These are phyloP conservation scores for Ustilaginoidea virens DNA, from an alignment of 2,329 filamentous ascomycete species.

Conservation along the genomic window DNA sequence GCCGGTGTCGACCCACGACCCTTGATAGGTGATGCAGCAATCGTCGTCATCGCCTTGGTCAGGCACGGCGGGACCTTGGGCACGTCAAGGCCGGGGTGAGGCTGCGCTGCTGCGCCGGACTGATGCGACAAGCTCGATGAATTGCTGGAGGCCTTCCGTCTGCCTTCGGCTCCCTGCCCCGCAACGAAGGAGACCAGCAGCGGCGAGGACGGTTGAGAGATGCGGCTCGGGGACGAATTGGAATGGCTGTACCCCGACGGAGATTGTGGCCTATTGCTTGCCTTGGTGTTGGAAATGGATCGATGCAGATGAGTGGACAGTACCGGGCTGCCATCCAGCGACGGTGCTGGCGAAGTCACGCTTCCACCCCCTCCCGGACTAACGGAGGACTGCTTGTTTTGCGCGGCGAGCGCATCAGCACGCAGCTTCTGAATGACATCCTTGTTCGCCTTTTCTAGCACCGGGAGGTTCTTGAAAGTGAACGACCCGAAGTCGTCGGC, in stretches of 20 bases:
- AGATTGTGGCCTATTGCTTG: conserved; percentile 64
- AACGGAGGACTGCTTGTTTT: conserved; percentile 34
- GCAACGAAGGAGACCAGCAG: conserved; percentile 94
- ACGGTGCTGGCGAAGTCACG: conserved; percentile 45
- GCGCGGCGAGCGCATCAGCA: conserved; percentile 67
- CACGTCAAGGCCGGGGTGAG: conserved; percentile 56
- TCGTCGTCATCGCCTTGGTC: conserved; percentile 43
- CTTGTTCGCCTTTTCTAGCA: conserved; percentile 95
- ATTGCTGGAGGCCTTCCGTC: conserved; percentile 84
- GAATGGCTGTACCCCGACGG: conserved; percentile 67
- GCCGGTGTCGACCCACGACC: conserved; percentile 34
- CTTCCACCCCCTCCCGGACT: conserved; percentile 27
- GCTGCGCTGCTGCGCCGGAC: conserved; percentile 50
- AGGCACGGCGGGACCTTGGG: conserved; percentile 45
- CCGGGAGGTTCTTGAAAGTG: conserved; percentile 91
- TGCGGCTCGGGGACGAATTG: conserved; percentile 75
- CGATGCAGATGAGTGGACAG: conserved; percentile 67
- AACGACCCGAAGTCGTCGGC: conserved; percentile 94
- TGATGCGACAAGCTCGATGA: conserved; percentile 74
- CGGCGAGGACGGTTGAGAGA: conserved; percentile 53
- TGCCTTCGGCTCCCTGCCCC: conserved; percentile 58
- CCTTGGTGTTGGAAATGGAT: conserved; percentile 70
- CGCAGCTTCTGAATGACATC: conserved; percentile 94
- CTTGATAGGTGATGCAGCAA: conserved; percentile 41
- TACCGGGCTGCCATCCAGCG: conserved; percentile 73